Evolutionary conservation across 2,329 filamentous ascomycete genomes (phyloP).

Genomic region (Colletotrichum coccodes): DNA sequence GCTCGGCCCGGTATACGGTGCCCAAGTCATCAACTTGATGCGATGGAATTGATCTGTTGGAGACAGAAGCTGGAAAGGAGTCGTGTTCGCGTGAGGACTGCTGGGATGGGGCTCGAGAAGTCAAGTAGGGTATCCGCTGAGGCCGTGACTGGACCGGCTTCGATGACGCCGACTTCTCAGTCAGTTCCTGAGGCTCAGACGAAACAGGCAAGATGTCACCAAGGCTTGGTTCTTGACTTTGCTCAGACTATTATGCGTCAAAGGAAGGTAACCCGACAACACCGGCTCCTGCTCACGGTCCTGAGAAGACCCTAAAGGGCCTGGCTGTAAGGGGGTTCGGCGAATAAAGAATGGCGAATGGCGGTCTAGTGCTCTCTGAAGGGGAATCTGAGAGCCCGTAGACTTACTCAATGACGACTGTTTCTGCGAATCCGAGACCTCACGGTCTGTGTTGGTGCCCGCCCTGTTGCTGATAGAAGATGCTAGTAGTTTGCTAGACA

Average conservation of each 20-base stretch:
- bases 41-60: slow-evolving; percentile 21
- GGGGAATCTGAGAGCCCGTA: slow-evolving; percentile 1
- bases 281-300: neutral
- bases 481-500: neutral
- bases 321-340: slow-evolving; percentile 1
- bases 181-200: neutral
- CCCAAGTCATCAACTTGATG: slow-evolving; percentile 19
- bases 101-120: neutral
- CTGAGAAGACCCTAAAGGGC: neutral
- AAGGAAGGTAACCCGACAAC: neutral
- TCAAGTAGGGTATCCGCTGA: neutral
- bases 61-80: neutral
- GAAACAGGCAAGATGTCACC: neutral
- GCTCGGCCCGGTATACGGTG: neutral
- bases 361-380: neutral
- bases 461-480: neutral
- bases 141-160: neutral
- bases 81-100: slow-evolving; percentile 9
- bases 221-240: neutral
- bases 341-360: neutral
- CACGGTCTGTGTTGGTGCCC: neutral
- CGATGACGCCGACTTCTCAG: neutral
- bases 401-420: slow-evolving; percentile 24
- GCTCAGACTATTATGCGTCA: neutral
- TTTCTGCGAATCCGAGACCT: slow-evolving; percentile 31